Evolutionary conservation across 495 filamentous ascomycete genomes (phyloP).

Genomic region (Penicilliopsis zonata): DNA sequence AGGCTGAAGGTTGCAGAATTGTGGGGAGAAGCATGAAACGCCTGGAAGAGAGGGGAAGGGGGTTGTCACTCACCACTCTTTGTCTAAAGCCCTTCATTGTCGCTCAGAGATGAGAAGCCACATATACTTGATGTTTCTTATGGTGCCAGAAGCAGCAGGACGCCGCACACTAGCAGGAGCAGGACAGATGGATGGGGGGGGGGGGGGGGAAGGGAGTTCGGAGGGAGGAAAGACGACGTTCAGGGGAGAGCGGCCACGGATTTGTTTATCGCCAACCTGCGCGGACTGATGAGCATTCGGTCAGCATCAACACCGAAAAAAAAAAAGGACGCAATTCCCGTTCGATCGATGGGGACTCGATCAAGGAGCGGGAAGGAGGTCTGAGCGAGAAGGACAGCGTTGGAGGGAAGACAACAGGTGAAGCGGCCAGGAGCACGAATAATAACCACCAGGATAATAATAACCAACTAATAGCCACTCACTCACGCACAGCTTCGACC

Average conservation of each 20-base stretch:
- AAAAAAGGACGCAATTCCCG: slow-evolving; percentile 4
- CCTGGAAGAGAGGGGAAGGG: slow-evolving; percentile 2
- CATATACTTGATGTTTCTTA: slow-evolving; percentile 25
- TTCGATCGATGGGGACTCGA: too few relatives aligned
- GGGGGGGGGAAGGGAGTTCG: slow-evolving; percentile 11
- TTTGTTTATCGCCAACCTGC: slow-evolving; percentile 23
- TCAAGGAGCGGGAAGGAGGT: too few relatives aligned
- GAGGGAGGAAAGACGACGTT: too few relatives aligned
- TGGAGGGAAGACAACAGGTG: too few relatives aligned
- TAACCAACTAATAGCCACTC: too few relatives aligned
- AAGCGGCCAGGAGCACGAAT: too few relatives aligned
- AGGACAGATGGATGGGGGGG: slow-evolving; percentile 6
- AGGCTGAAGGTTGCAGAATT: slow-evolving; percentile 7
- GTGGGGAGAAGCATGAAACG: slow-evolving; percentile 10
- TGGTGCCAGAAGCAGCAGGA: slow-evolving; percentile 29
- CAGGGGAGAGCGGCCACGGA: slow-evolving; percentile 16
- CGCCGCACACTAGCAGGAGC: slow-evolving; percentile 28
- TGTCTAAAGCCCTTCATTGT: slow-evolving; percentile 98
- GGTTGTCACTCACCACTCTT: slow-evolving; percentile 69
- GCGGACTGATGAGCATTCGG: slow-evolving; percentile 19
- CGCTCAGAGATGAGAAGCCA: slow-evolving; percentile 17
- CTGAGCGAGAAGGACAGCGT: too few relatives aligned
- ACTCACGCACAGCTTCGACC: too few relatives aligned
- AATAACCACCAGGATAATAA: too few relatives aligned
- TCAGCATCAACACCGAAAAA: slow-evolving; percentile 5